These are phyloP conservation scores for Solioccasus polychromus DNA, from an alignment of 768 basidiomycete genomes.

Conservation along the genomic window DNA sequence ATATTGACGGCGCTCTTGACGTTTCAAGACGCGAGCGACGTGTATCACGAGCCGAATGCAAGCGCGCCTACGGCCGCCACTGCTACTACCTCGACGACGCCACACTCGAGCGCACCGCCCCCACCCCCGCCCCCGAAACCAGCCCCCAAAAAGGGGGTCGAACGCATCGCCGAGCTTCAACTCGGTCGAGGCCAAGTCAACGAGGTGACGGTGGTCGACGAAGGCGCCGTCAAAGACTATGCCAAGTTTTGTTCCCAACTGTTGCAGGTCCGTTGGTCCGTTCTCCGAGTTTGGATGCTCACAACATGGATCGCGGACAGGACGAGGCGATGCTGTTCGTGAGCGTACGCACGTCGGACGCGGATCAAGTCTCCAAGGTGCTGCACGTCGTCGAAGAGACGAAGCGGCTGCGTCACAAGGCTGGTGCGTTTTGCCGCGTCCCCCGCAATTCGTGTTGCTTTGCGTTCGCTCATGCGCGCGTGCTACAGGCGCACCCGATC, in stretches of 20 bases:
- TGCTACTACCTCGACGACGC: not conserved
- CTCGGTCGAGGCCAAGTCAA: conserved; percentile 66
- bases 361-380: conserved; percentile 71
- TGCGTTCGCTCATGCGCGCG: conserved; percentile 28
- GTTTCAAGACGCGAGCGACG: conserved; percentile 69
- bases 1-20: conserved; percentile 74
- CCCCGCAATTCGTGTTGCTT: no score
- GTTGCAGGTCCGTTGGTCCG: no score
- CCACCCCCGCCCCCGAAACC: conserved; percentile 57
- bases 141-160: conserved; percentile 60
- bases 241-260: conserved; percentile 63
- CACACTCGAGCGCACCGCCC: conserved; percentile 23
- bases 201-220: conserved; percentile 67
- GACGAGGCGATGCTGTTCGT: conserved; percentile 82
- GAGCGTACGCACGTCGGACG: conserved; percentile 61
- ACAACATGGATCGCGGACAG: conserved; percentile 42
- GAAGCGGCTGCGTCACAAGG: conserved; percentile 74
- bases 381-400: conserved; percentile 77
- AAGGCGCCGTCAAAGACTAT: conserved; percentile 64
- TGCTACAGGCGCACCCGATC: conserved; percentile 52
- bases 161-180: conserved; percentile 72
- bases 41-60: conserved; percentile 39
- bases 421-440: no score
- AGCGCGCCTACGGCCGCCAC: conserved; percentile 6
- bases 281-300: no score